Percentiles rank a stretch among this genome's conserved stretches.
Evolutionary conservation across 1,284 basidiomycete genomes (phyloP).

Genomic region (Austroboletus novae-zelandiae): DNA sequence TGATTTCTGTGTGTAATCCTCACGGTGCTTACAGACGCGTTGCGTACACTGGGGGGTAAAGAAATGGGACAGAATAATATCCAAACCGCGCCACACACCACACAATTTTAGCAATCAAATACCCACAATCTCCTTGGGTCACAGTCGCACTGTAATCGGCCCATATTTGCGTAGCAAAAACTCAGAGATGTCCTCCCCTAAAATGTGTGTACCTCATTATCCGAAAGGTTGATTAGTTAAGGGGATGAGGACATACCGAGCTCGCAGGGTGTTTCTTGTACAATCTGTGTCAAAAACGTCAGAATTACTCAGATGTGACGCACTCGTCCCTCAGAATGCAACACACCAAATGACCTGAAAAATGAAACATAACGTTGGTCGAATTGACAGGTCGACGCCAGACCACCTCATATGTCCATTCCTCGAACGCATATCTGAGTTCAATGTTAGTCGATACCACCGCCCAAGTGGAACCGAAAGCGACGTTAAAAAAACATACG

Average conservation of each 20-base stretch:
- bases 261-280: constrained; percentile 44
- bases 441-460: background rate
- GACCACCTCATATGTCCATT: constrained; percentile 44
- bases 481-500: constrained; percentile 24
- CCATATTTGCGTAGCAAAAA: constrained; percentile 20
- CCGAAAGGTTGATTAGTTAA: background rate
- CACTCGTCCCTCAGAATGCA: background rate
- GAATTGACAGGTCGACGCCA: constrained; percentile 62
- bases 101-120: no score
- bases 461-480: background rate
- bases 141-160: background rate
- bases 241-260: constrained; percentile 32
- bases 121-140: no score
- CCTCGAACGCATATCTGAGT: constrained; percentile 37
- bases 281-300: constrained; percentile 33
- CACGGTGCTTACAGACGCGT: no score
- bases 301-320: background rate
- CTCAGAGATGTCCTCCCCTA: constrained; percentile 27
- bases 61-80: no score
- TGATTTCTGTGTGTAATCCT: no score
- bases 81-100: no score
- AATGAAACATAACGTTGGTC: constrained; percentile 52
- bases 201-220: no score
- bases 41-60: no score
- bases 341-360: constrained; percentile 60